Conservation (phyloP, 345 rosid species). For the Boechera retrofracta region DNA sequence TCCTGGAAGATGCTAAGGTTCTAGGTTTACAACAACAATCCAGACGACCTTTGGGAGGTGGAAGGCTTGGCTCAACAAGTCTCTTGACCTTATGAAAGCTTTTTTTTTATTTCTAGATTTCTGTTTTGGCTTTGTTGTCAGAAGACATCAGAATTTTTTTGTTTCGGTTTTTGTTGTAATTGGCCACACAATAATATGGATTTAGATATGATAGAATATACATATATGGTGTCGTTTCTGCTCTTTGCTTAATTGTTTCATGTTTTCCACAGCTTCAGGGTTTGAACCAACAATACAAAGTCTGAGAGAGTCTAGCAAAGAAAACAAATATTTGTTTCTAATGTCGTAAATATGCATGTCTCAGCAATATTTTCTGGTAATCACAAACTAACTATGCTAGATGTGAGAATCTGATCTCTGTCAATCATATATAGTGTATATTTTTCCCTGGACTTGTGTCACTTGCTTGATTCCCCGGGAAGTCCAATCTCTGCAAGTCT, state of each 20-base stretch:
- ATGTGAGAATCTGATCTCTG: neutral
- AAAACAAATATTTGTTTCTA: too few relatives aligned
- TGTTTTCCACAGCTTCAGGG: neutral
- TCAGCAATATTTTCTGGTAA: neutral
- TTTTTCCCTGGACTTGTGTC: neutral
- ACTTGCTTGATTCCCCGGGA: neutral
- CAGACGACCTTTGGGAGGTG: constrained; percentile 55
- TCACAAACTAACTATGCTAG: neutral
- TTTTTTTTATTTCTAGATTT: too few relatives aligned
- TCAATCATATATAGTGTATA: neutral
- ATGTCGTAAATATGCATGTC: too few relatives aligned
- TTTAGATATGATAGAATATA: too few relatives aligned
- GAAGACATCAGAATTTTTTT: neutral
- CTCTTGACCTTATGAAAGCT: constrained; percentile 55
- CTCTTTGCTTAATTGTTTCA: neutral
- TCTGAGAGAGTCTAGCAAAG: neutral
- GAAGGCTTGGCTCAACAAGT: constrained; percentile 82
- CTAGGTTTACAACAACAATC: constrained; percentile 8
- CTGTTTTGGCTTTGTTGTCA: too few relatives aligned
- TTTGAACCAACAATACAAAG: constrained; percentile 20
- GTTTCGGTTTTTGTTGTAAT: neutral
- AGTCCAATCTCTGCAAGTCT: neutral
- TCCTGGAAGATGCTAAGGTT: too few relatives aligned
- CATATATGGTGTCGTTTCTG: too few relatives aligned
- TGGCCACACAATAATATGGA: too few relatives aligned